Evolutionary conservation across 495 filamentous ascomycete genomes (phyloP).

Genomic region (Arthonia radiata): DNA sequence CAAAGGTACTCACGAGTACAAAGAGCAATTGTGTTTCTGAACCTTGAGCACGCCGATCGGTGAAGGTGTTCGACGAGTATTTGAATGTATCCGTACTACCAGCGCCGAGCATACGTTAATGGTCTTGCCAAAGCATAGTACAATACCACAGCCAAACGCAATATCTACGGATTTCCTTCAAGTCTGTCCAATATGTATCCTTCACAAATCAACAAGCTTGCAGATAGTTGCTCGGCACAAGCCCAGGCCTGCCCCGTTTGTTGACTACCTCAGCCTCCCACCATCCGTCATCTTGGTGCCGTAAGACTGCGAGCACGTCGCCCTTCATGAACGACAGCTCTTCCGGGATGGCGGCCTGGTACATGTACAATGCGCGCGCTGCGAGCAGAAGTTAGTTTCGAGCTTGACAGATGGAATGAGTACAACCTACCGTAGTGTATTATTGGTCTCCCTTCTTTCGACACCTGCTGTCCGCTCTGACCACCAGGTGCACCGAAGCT

Average conservation of each 20-base stretch:
- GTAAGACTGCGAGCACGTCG: slow-evolving; percentile 67
- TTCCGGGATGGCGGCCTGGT: slow-evolving; percentile 80
- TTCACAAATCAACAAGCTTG: slow-evolving; percentile 31
- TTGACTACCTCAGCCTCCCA: slow-evolving; percentile 85
- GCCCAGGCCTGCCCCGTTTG: slow-evolving; percentile 42
- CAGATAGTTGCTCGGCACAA: slow-evolving; percentile 95
- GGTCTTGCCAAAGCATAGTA: too few relatives aligned
- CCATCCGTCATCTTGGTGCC: slow-evolving; percentile 95
- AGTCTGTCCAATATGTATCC: too few relatives aligned
- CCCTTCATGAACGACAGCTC: slow-evolving; percentile 87
- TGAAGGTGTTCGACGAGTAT: too few relatives aligned
- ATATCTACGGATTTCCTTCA: too few relatives aligned
- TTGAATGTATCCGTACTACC: too few relatives aligned
- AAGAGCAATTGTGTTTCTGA: too few relatives aligned
- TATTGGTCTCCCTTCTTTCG: slow-evolving; percentile 65
- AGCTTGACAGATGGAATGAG: slow-evolving; percentile 4
- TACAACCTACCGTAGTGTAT: slow-evolving; percentile 69
- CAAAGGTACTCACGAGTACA: too few relatives aligned
- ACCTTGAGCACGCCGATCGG: too few relatives aligned
- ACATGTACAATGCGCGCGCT: slow-evolving; percentile 89
- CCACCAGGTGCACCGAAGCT: too few relatives aligned
- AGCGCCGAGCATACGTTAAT: too few relatives aligned
- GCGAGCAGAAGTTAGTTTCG: slow-evolving; percentile 4
- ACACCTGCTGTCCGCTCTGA: slow-evolving; percentile 47
- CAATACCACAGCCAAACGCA: too few relatives aligned